A percentile compares a stretch with the other conserved stretches of the same genome.
phyloP scores from a whole-genome alignment of 768 basidiomycete genomes.

The Lactarius vividus region DNA sequence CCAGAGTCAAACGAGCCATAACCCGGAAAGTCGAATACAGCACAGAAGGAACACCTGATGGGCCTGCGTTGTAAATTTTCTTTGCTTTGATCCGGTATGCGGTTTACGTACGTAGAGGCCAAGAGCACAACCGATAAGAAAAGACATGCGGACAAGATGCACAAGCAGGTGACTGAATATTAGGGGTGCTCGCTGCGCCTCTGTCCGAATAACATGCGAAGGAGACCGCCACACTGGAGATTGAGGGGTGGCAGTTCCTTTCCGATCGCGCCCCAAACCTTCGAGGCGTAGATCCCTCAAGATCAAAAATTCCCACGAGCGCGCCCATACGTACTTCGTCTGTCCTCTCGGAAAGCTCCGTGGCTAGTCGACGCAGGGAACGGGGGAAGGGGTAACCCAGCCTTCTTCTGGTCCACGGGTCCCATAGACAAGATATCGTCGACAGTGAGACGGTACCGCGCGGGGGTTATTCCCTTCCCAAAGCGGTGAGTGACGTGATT shows the following conservation, averaged over 20 bases:
- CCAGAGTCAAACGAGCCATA: background rate
- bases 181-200: background rate
- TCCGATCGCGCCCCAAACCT: constrained; percentile 4
- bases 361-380: constrained; percentile 7
- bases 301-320: background rate
- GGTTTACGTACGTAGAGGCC: background rate
- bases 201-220: background rate
- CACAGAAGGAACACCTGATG: background rate
- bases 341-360: constrained; percentile 20
- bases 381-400: background rate
- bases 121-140: background rate
- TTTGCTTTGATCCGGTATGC: background rate
- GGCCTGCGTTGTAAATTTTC: background rate
- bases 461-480: constrained; percentile 63
- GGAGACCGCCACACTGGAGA: background rate
- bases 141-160: background rate
- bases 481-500: constrained; percentile 64
- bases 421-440: constrained; percentile 39
- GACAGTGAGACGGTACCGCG: constrained; percentile 51
- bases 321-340: background rate
- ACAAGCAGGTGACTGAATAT: background rate
- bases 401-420: background rate
- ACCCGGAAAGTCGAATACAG: background rate
- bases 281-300: background rate
- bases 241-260: background rate